These are phyloP conservation scores for Podospora pseudoanserina DNA, from an alignment of 495 filamentous ascomycete species.

Conservation along the genomic window DNA sequence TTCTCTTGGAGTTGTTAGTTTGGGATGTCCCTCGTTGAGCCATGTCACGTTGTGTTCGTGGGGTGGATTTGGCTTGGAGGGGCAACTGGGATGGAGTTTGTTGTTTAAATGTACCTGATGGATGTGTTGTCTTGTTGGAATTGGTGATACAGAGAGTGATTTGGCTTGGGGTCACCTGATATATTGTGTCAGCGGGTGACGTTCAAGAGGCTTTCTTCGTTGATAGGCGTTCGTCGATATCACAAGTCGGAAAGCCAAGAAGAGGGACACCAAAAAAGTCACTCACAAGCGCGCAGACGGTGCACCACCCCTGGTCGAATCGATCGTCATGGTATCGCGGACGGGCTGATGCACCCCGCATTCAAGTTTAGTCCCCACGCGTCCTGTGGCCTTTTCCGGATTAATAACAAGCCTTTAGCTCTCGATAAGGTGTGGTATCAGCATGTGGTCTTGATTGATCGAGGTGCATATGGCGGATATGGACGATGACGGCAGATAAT, in stretches of 20 bases:
- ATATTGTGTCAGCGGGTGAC: constrained; percentile 3
- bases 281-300: neutral
- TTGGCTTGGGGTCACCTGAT: constrained; percentile 4
- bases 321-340: constrained; percentile 3
- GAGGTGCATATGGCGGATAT: neutral
- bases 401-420: constrained; percentile 1
- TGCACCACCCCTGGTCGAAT: constrained; percentile 7
- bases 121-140: neutral
- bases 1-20: neutral
- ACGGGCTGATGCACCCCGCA: constrained; percentile 7
- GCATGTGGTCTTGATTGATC: neutral
- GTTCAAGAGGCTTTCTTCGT: neutral
- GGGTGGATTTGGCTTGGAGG: neutral
- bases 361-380: neutral
- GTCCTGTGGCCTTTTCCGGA: constrained; percentile 3
- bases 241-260: neutral
- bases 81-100: neutral
- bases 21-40: neutral
- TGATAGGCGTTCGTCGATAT: neutral
- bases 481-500: neutral
- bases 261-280: neutral
- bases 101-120: neutral
- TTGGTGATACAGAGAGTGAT: neutral
- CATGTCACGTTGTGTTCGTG: neutral
- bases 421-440: neutral